phyloP scores from a whole-genome alignment of 345 rosid genomes.

The Nephelium lappaceum region DNA sequence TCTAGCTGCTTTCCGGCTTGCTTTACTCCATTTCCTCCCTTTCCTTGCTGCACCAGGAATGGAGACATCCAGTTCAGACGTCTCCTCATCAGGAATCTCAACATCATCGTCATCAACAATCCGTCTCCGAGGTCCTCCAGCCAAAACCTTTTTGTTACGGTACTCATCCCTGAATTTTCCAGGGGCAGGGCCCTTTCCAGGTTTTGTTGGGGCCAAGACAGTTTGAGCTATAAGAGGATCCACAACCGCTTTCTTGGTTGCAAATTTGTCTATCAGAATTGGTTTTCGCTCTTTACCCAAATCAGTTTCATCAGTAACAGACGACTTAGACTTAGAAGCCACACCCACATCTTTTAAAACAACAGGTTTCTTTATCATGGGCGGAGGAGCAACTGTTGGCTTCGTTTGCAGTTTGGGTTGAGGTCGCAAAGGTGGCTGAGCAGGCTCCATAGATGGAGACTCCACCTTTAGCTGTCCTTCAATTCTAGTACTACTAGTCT shows the following conservation, averaged over 20 bases:
- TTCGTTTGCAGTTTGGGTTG: conserved; percentile 74
- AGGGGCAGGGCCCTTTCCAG: conserved; percentile 66
- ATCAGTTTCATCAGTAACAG: conserved; percentile 43
- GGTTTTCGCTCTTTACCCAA: conserved; percentile 73
- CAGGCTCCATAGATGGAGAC: conserved; percentile 44
- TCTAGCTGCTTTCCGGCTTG: conserved; percentile 90
- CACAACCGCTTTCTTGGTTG: conserved; percentile 64
- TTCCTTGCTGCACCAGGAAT: conserved; percentile 75
- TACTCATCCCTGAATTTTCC: conserved; percentile 74
- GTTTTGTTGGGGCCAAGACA: conserved; percentile 76
- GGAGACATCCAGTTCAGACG: conserved; percentile 59
- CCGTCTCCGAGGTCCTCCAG: conserved; percentile 66
- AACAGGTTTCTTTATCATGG: conserved; percentile 59
- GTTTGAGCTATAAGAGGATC: conserved; percentile 77
- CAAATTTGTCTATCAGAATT: conserved; percentile 91
- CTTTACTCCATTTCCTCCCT: conserved; percentile 99
- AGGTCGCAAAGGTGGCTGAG: conserved; percentile 61
- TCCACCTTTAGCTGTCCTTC: conserved; percentile 36
- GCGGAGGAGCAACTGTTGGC: conserved; percentile 69
- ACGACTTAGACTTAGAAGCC: conserved; percentile 48
- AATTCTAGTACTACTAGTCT: conserved; percentile 32
- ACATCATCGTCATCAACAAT: conserved; percentile 48
- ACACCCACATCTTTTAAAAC: conserved; percentile 84
- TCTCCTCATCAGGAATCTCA: conserved; percentile 68
- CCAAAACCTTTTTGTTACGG: conserved; percentile 59